A percentile compares a stretch with the other conserved stretches of the same genome.
Conservation (phyloP, 2,329 filamentous ascomycete genomes). For the Diplodia scrobiculata region DNA sequence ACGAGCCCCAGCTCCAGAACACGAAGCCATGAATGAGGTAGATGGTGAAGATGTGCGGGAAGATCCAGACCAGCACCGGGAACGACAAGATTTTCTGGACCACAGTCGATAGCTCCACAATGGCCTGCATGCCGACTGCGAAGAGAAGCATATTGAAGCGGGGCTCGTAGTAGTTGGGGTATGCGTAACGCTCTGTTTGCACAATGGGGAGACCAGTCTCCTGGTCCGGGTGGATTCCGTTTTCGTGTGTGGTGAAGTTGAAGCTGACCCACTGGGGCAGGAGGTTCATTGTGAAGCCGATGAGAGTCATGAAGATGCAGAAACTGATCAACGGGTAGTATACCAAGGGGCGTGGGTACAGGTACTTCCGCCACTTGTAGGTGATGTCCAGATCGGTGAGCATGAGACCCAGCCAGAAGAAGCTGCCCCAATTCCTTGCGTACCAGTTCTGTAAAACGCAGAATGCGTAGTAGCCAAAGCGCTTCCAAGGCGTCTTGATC, state of each 20-base stretch:
- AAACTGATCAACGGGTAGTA: constrained; percentile 46
- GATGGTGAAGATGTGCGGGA: constrained; percentile 55
- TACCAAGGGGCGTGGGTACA: constrained; percentile 40
- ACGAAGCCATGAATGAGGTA: constrained; percentile 54
- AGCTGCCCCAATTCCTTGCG: constrained; percentile 51
- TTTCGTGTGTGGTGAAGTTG: constrained; percentile 47
- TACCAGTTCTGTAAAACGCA: constrained; percentile 53
- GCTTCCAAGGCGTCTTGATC: constrained; percentile 52
- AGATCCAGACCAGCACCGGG: constrained; percentile 47
- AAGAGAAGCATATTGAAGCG: constrained; percentile 51
- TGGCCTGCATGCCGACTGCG: constrained; percentile 44
- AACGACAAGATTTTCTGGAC: constrained; percentile 49
- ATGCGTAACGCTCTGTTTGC: constrained; percentile 42
- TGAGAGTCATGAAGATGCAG: constrained; percentile 38
- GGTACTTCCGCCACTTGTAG: constrained; percentile 48
- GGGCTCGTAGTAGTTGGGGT: constrained; percentile 51
- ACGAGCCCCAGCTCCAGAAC: constrained; percentile 49
- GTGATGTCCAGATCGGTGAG: constrained; percentile 53
- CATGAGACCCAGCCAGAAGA: constrained; percentile 51
- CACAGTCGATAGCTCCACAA: constrained; percentile 41
- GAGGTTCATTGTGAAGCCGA: constrained; percentile 44
- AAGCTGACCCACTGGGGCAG: constrained; percentile 43
- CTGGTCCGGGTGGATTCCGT: constrained; percentile 49
- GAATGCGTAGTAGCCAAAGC: constrained; percentile 50
- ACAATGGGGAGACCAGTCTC: constrained; percentile 44